These are phyloP conservation scores for Phytophthora kernoviae DNA, from an alignment of 352 stramenopile genomes.

Conservation along the genomic window DNA sequence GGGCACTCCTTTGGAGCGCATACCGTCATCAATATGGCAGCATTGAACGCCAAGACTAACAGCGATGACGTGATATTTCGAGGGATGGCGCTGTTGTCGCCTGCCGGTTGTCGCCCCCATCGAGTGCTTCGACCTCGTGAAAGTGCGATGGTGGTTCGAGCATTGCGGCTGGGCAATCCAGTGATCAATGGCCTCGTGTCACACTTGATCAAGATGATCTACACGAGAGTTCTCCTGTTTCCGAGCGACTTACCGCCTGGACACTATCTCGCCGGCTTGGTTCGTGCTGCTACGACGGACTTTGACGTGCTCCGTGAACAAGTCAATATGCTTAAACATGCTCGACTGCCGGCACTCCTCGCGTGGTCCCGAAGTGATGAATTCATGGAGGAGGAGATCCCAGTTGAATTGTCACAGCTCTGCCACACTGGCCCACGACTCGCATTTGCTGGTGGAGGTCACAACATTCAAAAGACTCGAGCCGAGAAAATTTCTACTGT, in stretches of 20 bases:
- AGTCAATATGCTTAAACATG: slow-evolving; percentile 20
- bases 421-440: slow-evolving; percentile 43
- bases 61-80: slow-evolving; percentile 11
- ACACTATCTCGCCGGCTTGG: slow-evolving; percentile 45
- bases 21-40: slow-evolving; percentile 52
- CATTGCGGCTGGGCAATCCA: slow-evolving; percentile 27
- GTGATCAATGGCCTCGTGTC: slow-evolving; percentile 18
- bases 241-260: slow-evolving; percentile 22
- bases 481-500: slow-evolving; percentile 32
- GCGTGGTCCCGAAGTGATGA: slow-evolving; percentile 55
- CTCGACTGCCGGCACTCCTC: slow-evolving; percentile 38
- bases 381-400: slow-evolving; percentile 53
- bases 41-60: slow-evolving; percentile 24
- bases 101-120: slow-evolving; percentile 49
- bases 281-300: slow-evolving; percentile 50
- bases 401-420: slow-evolving; percentile 31
- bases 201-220: slow-evolving; percentile 38
- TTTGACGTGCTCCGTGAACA: slow-evolving; percentile 42
- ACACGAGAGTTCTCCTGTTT: slow-evolving; percentile 45
- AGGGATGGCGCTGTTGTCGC: slow-evolving; percentile 47
- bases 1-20: slow-evolving; percentile 63
- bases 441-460: slow-evolving; percentile 43
- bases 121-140: slow-evolving; percentile 39
- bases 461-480: slow-evolving; percentile 72
- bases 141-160: slow-evolving; percentile 35